Evolutionary conservation across 75 land plant genomes (phyloP).

Genomic region (Gnetum montanum): DNA sequence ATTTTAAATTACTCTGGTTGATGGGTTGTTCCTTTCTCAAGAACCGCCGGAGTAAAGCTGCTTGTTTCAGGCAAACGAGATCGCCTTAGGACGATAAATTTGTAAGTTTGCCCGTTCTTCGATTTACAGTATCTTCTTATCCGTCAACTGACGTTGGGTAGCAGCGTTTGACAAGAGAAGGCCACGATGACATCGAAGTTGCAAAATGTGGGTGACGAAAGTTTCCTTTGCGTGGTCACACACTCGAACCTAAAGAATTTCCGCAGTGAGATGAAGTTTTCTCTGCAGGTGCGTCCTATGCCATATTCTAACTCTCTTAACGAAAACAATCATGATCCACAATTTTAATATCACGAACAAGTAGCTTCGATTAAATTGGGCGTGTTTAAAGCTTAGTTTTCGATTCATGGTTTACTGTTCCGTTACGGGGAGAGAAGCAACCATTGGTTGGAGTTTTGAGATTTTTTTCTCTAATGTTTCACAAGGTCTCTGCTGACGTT

Average conservation of each 20-base stretch:
- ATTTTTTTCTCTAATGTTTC: not conserved
- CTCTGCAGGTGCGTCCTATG: constrained; percentile 53
- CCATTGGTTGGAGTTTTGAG: not conserved
- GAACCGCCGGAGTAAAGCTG: too few species aligned
- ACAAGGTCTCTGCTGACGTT: too few species aligned
- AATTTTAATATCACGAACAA: not conserved
- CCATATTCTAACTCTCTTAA: too few species aligned
- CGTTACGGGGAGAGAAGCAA: not conserved
- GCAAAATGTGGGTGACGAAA: constrained; percentile 62
- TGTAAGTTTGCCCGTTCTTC: too few species aligned
- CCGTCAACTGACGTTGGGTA: too few species aligned
- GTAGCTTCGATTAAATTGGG: not conserved
- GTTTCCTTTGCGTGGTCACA: constrained; percentile 49
- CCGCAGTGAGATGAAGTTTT: constrained; percentile 54
- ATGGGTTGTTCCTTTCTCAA: too few species aligned
- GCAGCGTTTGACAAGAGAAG: too few species aligned
- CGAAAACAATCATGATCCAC: too few species aligned
- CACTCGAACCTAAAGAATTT: constrained; percentile 64
- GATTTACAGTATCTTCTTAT: too few species aligned
- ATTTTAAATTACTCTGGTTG: too few species aligned
- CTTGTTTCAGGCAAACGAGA: too few species aligned
- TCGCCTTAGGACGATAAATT: too few species aligned
- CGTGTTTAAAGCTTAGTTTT: not conserved
- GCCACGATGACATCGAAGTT: constrained; percentile 44
- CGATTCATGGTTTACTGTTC: not conserved